Base-by-base conservation (phyloP, 2,329 filamentous ascomycete species). In the Hymenoscyphus scutula region DNA sequence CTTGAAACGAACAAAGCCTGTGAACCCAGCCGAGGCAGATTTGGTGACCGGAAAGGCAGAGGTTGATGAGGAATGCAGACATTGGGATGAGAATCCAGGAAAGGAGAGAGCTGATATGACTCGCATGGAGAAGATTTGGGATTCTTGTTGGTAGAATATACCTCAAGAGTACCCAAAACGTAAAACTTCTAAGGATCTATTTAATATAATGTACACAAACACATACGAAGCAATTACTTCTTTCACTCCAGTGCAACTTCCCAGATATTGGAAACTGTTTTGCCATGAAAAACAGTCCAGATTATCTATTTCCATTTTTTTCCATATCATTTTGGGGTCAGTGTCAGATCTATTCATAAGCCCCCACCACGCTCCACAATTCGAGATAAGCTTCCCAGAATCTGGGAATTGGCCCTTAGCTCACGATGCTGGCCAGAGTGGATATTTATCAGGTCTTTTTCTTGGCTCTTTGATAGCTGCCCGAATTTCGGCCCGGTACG, bases 1-100 rank as follows among this genome's bases (percentile, higher is more conserved):
- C 1, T 62, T 86, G 60, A 85, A 89, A 73, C 83, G 79, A 72
- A 90, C 89, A 0, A 85, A 81, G 63, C 38, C 66, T 10, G 55
- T 73, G 13, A 78, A 75, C 56, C 76, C 82, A 0, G 74, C 80
- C 27, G 82, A 87, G 41, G 79, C 82, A 0, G 85, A 88, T 74
- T 71, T 88, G 53, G 59, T 60, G 64, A n/a, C 32, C 1, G 54
- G 54, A 25, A 56, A 56, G 30, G 45, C 45, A 10, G 45, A 51
- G 10, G 32, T 56, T 27, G 54, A 56, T 56, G 45, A 51, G 23
- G 45, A 51, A 13, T 51, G 45, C 19, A 51, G 45, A 51, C 45
- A 51, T 13, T 51, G 45, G 45, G 45, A 51, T 51, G 45, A 51
- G 45, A 51, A 51, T 11, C 45, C 45, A 15, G 45, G 45, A 19